phyloP scores from a whole-genome alignment of 2,329 filamentous ascomycete species.

The Sarocladiaceae sp. region DNA sequence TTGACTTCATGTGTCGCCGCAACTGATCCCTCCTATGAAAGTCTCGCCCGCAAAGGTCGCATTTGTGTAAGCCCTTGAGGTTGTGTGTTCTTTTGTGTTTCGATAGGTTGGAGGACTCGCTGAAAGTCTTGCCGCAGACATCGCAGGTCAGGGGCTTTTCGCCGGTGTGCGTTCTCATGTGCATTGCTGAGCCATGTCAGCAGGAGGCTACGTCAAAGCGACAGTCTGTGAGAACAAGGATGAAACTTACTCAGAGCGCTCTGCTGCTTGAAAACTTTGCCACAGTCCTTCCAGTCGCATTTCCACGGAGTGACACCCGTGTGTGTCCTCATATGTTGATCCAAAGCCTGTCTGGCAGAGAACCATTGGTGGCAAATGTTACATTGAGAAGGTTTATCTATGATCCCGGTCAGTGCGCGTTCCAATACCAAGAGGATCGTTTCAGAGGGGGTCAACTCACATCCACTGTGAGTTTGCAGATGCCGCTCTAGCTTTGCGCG shows the following conservation, averaged over 20 bases:
- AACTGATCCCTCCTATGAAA: slow-evolving; percentile 60
- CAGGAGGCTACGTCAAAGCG: neutral
- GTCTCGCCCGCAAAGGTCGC: slow-evolving; percentile 49
- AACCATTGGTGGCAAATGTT: slow-evolving; percentile 52
- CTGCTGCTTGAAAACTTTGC: slow-evolving; percentile 61
- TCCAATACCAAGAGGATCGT: neutral
- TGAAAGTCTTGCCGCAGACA: slow-evolving; percentile 55
- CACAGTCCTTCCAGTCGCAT: slow-evolving; percentile 47
- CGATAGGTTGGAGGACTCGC: slow-evolving; percentile 62
- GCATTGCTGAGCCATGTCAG: slow-evolving; percentile 44
- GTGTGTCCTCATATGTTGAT: slow-evolving; percentile 64
- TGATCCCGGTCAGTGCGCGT: slow-evolving; percentile 10
- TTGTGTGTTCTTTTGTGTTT: slow-evolving; percentile 62
- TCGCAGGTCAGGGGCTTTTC: slow-evolving; percentile 58
- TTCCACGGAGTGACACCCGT: slow-evolving; percentile 61
- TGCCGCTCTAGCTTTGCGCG: slow-evolving; percentile 62
- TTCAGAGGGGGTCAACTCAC: slow-evolving; percentile 34
- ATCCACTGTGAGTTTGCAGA: slow-evolving; percentile 61
- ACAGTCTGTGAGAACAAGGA: neutral
- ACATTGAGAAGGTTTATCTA: slow-evolving; percentile 58
- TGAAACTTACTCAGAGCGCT: slow-evolving; percentile 56
- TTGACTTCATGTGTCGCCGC: slow-evolving; percentile 44
- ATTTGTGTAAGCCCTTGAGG: slow-evolving; percentile 46
- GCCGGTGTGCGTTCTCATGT: slow-evolving; percentile 61
- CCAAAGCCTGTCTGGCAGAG: slow-evolving; percentile 63